Conservation (phyloP, 179 eudicot species). For the Patellifolia procumbens region DNA sequence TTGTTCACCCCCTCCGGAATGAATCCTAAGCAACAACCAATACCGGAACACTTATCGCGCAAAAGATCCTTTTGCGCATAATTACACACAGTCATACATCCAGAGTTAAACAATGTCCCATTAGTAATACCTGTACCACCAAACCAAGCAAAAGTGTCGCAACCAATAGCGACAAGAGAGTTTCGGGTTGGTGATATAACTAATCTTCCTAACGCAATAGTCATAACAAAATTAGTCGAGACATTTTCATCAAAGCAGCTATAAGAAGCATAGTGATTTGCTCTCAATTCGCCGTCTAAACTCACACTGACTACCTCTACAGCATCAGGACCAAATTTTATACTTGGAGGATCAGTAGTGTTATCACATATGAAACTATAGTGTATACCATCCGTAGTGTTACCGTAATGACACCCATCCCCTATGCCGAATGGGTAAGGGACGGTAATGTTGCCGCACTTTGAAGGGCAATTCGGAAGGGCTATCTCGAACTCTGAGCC, state of each 20-base stretch:
- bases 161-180: conserved; percentile 12
- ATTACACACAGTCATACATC: conserved; percentile 2
- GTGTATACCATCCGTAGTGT: not conserved
- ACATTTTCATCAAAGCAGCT: conserved; percentile 1
- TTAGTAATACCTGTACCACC: conserved; percentile 11
- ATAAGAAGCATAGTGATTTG: not conserved
- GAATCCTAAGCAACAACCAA: conserved; percentile 1
- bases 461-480: conserved; percentile 7
- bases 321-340: not conserved
- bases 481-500: not conserved
- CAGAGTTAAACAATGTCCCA: not conserved
- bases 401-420: not conserved
- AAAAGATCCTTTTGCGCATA: not conserved
- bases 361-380: conserved; percentile 15
- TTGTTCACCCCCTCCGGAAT: not conserved
- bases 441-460: conserved; percentile 23
- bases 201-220: not conserved
- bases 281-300: not conserved
- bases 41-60: conserved; percentile 10
- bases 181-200: conserved; percentile 5
- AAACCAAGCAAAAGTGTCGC: conserved; percentile 11
- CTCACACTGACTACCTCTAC: not conserved
- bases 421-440: conserved; percentile 34
- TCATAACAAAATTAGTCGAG: not conserved
- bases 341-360: conserved; percentile 18